These are phyloP conservation scores for Lasiosphaeria hispida DNA, from an alignment of 495 filamentous ascomycete genomes.

Conservation along the genomic window DNA sequence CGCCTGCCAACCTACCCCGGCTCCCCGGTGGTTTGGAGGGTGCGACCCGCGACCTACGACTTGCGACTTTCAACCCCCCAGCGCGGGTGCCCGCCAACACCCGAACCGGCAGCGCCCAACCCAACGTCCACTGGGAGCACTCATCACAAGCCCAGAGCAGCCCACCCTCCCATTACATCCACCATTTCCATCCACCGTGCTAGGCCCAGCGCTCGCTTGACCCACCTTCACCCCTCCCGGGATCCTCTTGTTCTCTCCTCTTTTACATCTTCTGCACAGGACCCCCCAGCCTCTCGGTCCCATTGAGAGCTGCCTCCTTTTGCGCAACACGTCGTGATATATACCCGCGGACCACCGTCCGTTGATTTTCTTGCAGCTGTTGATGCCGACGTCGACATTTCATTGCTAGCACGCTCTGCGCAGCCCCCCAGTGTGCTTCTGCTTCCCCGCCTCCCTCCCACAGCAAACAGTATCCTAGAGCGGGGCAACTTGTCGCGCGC, in stretches of 20 bases:
- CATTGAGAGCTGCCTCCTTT: slow-evolving; percentile 2
- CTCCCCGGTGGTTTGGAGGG: too few relatives aligned
- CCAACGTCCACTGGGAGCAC: slow-evolving; percentile 10
- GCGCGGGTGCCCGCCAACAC: background rate
- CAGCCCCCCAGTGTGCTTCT: background rate
- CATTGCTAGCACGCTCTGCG: background rate
- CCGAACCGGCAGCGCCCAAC: background rate
- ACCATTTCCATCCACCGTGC: background rate
- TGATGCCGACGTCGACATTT: background rate
- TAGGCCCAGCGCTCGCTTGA: background rate
- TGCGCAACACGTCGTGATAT: background rate
- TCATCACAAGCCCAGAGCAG: slow-evolving; percentile 8
- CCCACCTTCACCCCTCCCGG: slow-evolving; percentile 8
- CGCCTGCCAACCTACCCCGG: too few relatives aligned
- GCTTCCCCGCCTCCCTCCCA: too few relatives aligned
- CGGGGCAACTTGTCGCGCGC: slow-evolving; percentile 21
- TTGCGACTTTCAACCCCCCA: background rate
- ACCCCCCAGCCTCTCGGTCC: slow-evolving; percentile 6
- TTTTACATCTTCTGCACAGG: background rate
- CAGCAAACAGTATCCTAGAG: slow-evolving; percentile 2
- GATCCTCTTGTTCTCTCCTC: slow-evolving; percentile 2
- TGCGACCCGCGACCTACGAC: background rate
- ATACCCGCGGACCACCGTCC: background rate
- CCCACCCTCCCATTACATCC: background rate
- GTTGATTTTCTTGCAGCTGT: background rate